Base-by-base conservation (phyloP, 139 green algal species). In the Choricystis sp. region DNA sequence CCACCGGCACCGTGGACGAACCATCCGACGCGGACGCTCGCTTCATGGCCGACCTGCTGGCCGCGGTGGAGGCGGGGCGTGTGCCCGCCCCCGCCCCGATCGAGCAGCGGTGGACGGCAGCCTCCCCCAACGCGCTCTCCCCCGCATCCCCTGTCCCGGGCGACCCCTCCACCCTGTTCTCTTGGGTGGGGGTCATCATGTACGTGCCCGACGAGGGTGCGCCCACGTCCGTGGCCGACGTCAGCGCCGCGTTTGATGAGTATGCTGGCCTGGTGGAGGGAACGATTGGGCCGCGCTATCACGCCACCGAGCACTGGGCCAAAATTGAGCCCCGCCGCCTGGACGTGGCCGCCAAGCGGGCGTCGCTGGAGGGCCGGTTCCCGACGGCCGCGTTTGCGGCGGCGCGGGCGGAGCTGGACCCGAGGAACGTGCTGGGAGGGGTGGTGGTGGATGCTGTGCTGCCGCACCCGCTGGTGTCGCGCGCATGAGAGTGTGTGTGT, bases 171-270 rank as follows among this genome's bases (percentile, higher is more conserved):
- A 49, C 56, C 58, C 65, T 57, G 69, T 70, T 82, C 73, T 84
- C 64, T 64, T 97, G 92, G 92, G 82, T 98, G 63, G 92, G 92
- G 55, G 88, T 97, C 77, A 98, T 98, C 75, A 94, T 96, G 87
- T 98, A 98, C 74, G 72, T 98, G 19, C 86, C 88, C 2, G 72
- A 89, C 2, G 78, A 89, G 0, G 28, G 61, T 0, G 49, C 67
- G 28, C 24, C 80, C 59, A 66, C 90, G 19, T 29, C 71, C 4
- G 72, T 70, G 22, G 88, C 97, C 69, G 2, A 73, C 63, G 83
- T 86, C 68, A 26, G 74, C 62, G 3, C 56, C 58, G 40, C 65
- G 19, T 25, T 62, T 30, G 3, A 26, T 66, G 58, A 76, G 27
- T 98, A 96, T 68, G 69, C 62, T 0, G 26, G 56, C 14, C 69